Percentiles rank a stretch among this genome's conserved stretches.
These are phyloP conservation scores for Cordyceps cicadae DNA, from an alignment of 2,329 filamentous ascomycete genomes.

Conservation along the genomic window DNA sequence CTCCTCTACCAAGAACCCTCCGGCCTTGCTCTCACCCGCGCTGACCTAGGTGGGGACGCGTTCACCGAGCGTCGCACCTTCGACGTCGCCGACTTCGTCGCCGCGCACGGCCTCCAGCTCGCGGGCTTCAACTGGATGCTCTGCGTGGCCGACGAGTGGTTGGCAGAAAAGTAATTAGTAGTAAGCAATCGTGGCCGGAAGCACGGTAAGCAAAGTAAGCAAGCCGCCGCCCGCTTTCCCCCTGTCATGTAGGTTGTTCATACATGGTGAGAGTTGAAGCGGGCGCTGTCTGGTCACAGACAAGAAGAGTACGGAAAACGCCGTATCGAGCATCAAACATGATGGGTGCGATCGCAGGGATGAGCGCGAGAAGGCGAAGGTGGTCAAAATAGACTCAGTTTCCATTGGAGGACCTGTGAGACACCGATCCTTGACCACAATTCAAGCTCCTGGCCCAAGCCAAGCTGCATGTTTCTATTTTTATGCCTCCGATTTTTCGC, in stretches of 20 bases:
- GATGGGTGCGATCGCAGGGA: neutral
- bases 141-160: conserved; percentile 37
- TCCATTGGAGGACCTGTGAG: neutral
- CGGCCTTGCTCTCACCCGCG: conserved; percentile 23
- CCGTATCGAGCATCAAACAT: neutral
- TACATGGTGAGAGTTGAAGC: neutral
- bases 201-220: too few species aligned
- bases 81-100: conserved; percentile 24
- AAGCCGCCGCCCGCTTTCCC: neutral
- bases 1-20: conserved; percentile 35
- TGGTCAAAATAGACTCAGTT: neutral
- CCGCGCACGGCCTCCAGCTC: conserved; percentile 29
- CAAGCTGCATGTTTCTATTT: too few species aligned
- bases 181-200: too few species aligned
- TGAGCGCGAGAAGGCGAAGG: neutral
- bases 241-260: neutral
- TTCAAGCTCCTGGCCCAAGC: neutral
- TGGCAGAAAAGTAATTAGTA: neutral
- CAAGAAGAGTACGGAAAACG: too few species aligned
- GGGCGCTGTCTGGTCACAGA: neutral
- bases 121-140: conserved; percentile 39
- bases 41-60: conserved; percentile 35
- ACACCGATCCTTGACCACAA: neutral
- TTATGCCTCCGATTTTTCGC: too few species aligned
- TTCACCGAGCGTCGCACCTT: conserved; percentile 37